phyloP scores from a whole-genome alignment of 352 stramenopile species.

The Phytopythium oedochilum region DNA sequence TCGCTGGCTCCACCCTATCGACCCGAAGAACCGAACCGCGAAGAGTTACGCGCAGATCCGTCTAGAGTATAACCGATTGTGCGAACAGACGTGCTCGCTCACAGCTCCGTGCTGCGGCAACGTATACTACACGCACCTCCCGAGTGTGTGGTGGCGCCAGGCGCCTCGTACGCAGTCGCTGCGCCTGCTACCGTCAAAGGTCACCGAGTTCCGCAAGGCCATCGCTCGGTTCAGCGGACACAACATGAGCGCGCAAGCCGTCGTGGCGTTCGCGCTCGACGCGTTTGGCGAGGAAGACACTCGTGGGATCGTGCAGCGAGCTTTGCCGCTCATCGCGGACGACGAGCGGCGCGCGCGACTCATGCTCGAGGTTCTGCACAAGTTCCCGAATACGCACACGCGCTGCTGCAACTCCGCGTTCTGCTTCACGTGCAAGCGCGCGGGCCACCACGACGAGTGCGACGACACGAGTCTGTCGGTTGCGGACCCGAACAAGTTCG shows the following conservation, averaged over 20 bases:
- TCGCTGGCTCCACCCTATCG: constrained; percentile 13
- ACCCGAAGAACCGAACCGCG: background rate
- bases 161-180: no score
- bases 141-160: no score
- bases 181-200: constrained; percentile 1
- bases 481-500: constrained; percentile 1
- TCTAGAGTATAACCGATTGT: constrained; percentile 13
- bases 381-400: constrained; percentile 20
- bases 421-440: constrained; percentile 55
- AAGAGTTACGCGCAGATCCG: background rate
- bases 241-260: constrained; percentile 7
- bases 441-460: constrained; percentile 21
- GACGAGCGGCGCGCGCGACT: constrained; percentile 31
- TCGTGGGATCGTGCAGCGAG: constrained; percentile 8
- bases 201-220: constrained; percentile 9
- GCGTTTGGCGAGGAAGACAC: constrained; percentile 3
- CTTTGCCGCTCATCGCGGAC: constrained; percentile 22
- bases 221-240: constrained; percentile 17
- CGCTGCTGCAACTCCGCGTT: constrained; percentile 25
- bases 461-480: constrained; percentile 12
- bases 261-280: constrained; percentile 6
- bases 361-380: constrained; percentile 26
- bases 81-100: constrained; percentile 15
- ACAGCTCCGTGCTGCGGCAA: constrained; percentile 28
- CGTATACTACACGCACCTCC: constrained; percentile 28